These are phyloP conservation scores for Tulasnella sp. DNA, from an alignment of 768 basidiomycete genomes.

Conservation along the genomic window DNA sequence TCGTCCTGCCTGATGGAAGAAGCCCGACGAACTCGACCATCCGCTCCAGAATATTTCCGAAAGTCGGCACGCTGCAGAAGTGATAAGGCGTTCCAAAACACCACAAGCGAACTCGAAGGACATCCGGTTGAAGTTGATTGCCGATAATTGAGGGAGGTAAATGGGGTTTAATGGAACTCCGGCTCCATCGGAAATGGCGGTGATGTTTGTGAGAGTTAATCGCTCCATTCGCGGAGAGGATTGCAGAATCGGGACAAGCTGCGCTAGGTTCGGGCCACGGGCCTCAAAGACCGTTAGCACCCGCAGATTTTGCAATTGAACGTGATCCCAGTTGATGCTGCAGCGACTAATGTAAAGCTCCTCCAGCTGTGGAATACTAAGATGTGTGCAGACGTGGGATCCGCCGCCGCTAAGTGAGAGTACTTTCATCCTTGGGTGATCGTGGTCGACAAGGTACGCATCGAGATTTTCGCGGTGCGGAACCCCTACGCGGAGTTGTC, in stretches of 20 bases:
- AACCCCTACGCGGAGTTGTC: not conserved
- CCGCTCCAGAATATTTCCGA: too few species aligned
- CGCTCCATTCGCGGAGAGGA: not conserved
- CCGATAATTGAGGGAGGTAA: too few species aligned
- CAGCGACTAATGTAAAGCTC: not conserved
- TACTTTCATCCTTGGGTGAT: not conserved
- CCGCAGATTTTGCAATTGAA: not conserved
- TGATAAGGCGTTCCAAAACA: too few species aligned
- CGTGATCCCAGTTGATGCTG: not conserved
- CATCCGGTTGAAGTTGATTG: too few species aligned
- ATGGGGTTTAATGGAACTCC: too few species aligned
- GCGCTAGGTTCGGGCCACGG: not conserved
- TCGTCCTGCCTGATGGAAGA: too few species aligned
- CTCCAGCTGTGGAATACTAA: not conserved
- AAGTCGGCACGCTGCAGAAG: too few species aligned
- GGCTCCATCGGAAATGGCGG: too few species aligned
- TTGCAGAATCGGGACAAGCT: not conserved
- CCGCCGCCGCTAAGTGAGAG: not conserved
- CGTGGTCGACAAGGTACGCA: not conserved
- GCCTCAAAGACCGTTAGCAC: not conserved
- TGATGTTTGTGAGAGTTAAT: not conserved
- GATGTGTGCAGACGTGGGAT: not conserved
- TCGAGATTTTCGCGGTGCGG: not conserved
- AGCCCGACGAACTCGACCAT: too few species aligned
- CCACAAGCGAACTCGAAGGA: too few species aligned